Conservation (phyloP, 805 yeast genomes). For the Wickerhamomyces sydowiorum region DNA sequence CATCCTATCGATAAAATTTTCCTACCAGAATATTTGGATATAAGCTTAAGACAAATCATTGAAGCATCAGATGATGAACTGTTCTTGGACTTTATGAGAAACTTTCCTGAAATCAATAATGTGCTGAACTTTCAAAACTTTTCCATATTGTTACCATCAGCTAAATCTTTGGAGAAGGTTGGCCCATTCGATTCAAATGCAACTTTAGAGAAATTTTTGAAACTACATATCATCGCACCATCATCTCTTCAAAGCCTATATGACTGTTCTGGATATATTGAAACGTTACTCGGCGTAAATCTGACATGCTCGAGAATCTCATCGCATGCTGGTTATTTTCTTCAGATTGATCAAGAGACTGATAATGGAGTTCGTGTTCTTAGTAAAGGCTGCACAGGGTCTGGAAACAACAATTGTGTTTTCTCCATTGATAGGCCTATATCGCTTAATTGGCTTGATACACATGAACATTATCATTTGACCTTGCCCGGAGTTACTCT, state of each 20-base stretch:
- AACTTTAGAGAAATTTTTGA: conserved; percentile 48
- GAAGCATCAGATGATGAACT: conserved; percentile 42
- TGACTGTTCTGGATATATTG: conserved; percentile 40
- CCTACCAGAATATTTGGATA: conserved; percentile 50
- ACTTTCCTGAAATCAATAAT: conserved; percentile 35
- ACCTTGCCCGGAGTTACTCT: conserved; percentile 65
- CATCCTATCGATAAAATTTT: conserved; percentile 57
- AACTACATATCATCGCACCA: conserved; percentile 64
- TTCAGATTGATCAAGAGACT: conserved; percentile 40
- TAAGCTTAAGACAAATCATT: conserved; percentile 52
- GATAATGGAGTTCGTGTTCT: conserved; percentile 55
- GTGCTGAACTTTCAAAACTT: conserved; percentile 36
- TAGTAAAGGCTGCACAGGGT: conserved; percentile 54
- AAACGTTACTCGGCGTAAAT: conserved; percentile 40
- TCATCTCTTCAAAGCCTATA: conserved; percentile 41
- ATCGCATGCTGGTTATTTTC: conserved; percentile 27
- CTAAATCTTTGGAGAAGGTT: conserved; percentile 49
- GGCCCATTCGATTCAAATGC: conserved; percentile 35
- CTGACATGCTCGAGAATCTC: conserved; percentile 38
- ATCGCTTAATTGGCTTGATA: conserved; percentile 56
- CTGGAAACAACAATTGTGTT: conserved; percentile 39
- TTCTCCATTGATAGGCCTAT: conserved; percentile 64
- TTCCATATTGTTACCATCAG: conserved; percentile 72
- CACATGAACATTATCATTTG: conserved; percentile 43
- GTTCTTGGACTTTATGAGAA: conserved; percentile 41